Evolutionary conservation across 768 basidiomycete genomes (phyloP), one percentile per base, ranked within the genome.

Genomic region (Astraeus odoratus): DNA sequence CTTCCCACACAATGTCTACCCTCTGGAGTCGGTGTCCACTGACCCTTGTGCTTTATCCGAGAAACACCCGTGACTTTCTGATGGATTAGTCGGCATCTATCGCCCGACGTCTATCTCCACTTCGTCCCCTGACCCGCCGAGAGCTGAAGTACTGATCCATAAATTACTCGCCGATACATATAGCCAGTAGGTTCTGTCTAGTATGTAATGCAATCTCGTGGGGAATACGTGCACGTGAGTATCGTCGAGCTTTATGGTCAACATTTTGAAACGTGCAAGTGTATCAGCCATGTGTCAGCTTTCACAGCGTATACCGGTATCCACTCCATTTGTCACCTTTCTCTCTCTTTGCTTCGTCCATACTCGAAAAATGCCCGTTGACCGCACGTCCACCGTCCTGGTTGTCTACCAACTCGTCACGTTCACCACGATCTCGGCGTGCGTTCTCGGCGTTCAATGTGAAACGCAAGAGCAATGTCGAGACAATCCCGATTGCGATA

Each of bases 311-410:
- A 60, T 87, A 87, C 54, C 79, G 68, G 58, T 86, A 88, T 20
- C 85, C 84, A 54, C 81, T 83, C 83, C 82, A 86, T 38, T 65
- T 62, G 60, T 87, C 83, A 2, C 83, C 84, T 64, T 83, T 85
- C 52, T 78, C 80, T 43, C 68, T 60, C 65, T 79, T 83, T 34
- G 82, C 83, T 3, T 84, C 81, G n/a, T 68, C 78, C 8, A 82
- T 65, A 20, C 71, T 80, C 8, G 62, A 70, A 54, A 71, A 84
- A 31, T 69, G 66, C 13, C 81, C 81, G 46, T 83, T 84, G 61
- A 67, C 73, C 51, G 71, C 70, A 38, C 67, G 39, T 48, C 67
- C 44, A 25, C 61, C 54, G 4, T 65, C 59, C 43, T 57, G 49
- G 43, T 66, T 45, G 54, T 66, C 36, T 46, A 88, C 83, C 34